These are phyloP conservation scores for Nymphaea colorata DNA, from an alignment of 164 flowering plant genomes.

Conservation along the genomic window DNA sequence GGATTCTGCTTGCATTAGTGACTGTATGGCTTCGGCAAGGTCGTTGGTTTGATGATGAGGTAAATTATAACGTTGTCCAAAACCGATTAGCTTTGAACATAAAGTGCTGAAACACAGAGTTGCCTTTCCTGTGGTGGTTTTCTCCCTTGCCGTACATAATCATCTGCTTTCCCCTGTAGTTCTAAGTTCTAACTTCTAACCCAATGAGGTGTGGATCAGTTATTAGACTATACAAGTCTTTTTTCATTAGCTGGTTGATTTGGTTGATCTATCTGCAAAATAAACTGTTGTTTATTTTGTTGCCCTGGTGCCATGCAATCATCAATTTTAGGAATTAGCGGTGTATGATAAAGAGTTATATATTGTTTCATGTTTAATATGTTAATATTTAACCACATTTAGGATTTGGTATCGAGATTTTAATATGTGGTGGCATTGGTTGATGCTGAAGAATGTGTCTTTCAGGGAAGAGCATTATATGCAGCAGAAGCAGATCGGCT, in stretches of 20 bases:
- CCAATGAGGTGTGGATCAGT: too few relatives aligned
- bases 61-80: constrained; percentile 12
- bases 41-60: constrained; percentile 97
- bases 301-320: too few relatives aligned
- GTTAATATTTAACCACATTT: neutral
- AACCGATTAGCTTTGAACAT: neutral
- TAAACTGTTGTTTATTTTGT: too few relatives aligned
- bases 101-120: neutral
- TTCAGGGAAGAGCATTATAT: constrained; percentile 87
- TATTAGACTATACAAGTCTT: too few relatives aligned
- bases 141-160: neutral
- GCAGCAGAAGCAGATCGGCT: constrained; percentile 98
- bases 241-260: too few relatives aligned
- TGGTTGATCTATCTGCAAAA: too few relatives aligned
- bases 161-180: neutral
- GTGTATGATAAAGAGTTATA: too few relatives aligned
- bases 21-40: constrained; percentile 90
- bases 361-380: too few relatives aligned
- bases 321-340: too few relatives aligned
- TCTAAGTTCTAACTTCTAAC: too few relatives aligned
- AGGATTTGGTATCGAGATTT: neutral
- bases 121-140: neutral
- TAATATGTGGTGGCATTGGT: neutral
- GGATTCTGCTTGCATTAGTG: constrained; percentile 86
- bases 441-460: neutral